A percentile compares a stretch with the other conserved stretches of the same genome.
phyloP scores from a whole-genome alignment of 2,329 filamentous ascomycete species.

The Gaeumannomyces tritici region DNA sequence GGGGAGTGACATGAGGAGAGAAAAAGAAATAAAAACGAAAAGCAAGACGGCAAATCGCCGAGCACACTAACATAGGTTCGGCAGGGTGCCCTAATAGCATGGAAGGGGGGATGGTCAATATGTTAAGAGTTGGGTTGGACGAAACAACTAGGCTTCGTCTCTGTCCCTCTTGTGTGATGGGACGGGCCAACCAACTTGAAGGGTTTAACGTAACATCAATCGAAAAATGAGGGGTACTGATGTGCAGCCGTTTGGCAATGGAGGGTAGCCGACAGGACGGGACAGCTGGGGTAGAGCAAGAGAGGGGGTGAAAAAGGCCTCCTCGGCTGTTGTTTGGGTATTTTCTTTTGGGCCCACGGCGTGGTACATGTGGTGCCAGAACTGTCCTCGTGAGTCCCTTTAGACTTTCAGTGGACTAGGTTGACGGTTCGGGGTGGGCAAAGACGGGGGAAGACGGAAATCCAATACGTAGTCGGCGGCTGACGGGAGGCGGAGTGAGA shows the following conservation, averaged over 20 bases:
- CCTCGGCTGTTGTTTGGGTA: not conserved
- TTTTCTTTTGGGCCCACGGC: not conserved
- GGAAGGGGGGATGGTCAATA: not conserved
- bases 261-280: not conserved
- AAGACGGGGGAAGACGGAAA: not conserved
- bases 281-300: not conserved
- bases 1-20: not conserved
- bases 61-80: not conserved
- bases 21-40: not conserved
- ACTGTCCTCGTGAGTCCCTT: not conserved
- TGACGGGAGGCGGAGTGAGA: not conserved
- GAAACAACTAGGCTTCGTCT: too few species aligned
- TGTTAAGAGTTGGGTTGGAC: not conserved
- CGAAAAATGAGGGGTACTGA: not conserved
- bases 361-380: not conserved
- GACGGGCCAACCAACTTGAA: not conserved
- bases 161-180: too few species aligned
- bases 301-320: not conserved
- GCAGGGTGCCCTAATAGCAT: not conserved
- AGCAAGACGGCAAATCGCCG: not conserved
- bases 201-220: not conserved
- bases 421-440: not conserved
- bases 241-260: not conserved
- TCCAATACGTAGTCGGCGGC: not conserved
- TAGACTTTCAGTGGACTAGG: too few species aligned